phyloP scores from a whole-genome alignment of 2,329 filamentous ascomycete species.

The Sphaceloma murrayae region DNA sequence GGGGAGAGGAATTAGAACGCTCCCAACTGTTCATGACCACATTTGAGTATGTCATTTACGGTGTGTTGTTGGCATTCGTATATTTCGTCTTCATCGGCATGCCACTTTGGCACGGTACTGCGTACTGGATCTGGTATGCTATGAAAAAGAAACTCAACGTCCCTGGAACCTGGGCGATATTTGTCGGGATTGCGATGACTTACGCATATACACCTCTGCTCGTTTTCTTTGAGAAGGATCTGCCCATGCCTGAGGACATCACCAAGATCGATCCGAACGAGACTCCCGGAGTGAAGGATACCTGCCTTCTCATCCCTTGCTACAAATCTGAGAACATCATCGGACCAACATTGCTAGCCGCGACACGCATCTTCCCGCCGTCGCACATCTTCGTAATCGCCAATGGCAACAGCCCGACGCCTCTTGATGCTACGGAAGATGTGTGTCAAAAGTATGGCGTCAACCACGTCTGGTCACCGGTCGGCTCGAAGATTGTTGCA shows the following conservation, averaged over 20 bases:
- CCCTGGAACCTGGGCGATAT: conserved; percentile 35
- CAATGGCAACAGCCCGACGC: conserved; percentile 40
- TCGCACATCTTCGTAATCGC: conserved; percentile 41
- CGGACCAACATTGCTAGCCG: conserved; percentile 35
- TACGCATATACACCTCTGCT: conserved; percentile 26
- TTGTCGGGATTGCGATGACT: conserved; percentile 29
- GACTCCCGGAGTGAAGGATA: conserved; percentile 28
- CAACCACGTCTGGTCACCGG: conserved; percentile 41
- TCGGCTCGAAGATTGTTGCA: conserved; percentile 42
- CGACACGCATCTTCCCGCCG: conserved; percentile 38
- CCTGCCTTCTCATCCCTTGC: conserved; percentile 40
- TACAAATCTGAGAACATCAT: conserved; percentile 39
- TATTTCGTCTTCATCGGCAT: conserved; percentile 40
- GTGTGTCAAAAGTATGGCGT: conserved; percentile 38
- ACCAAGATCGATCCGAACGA: conserved; percentile 17
- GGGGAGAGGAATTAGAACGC: conserved; percentile 20
- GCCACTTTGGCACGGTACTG: conserved; percentile 39
- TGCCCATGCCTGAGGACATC: conserved; percentile 25
- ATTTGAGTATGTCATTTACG: conserved; percentile 34
- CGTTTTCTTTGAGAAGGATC: conserved; percentile 29
- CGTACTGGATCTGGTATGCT: conserved; percentile 36
- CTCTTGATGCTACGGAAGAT: conserved; percentile 41
- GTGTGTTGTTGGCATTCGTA: conserved; percentile 31
- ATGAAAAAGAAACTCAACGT: conserved; percentile 35
- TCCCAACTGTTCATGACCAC: conserved; percentile 29